Evolutionary conservation across 2,329 filamentous ascomycete species (phyloP).

Genomic region (Aspergillus proliferans): DNA sequence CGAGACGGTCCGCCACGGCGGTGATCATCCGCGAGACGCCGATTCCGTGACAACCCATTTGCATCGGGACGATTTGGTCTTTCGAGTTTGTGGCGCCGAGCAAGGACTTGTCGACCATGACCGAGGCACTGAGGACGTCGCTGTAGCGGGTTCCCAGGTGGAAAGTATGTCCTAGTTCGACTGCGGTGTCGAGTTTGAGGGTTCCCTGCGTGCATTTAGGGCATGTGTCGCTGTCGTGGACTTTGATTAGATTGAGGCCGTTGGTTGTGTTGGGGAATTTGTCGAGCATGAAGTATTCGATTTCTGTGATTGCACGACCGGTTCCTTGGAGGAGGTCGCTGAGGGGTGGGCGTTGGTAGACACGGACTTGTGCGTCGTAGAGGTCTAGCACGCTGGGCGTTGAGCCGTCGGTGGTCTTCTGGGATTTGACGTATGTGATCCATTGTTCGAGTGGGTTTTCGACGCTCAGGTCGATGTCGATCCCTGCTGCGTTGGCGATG

Average conservation of each 20-base stretch:
- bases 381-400: slow-evolving; percentile 30
- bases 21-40: slow-evolving; percentile 86
- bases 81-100: slow-evolving; percentile 18
- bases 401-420: not conserved
- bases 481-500: slow-evolving; percentile 42
- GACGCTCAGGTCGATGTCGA: slow-evolving; percentile 66
- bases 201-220: slow-evolving; percentile 59
- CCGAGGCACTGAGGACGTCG: slow-evolving; percentile 60
- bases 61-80: slow-evolving; percentile 50
- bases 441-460: slow-evolving; percentile 54
- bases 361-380: slow-evolving; percentile 36
- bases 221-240: slow-evolving; percentile 64
- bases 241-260: slow-evolving; percentile 58
- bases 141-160: slow-evolving; percentile 87
- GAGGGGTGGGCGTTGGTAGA: slow-evolving; percentile 34
- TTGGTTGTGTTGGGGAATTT: slow-evolving; percentile 35
- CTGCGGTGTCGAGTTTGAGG: slow-evolving; percentile 63
- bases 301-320: slow-evolving; percentile 21
- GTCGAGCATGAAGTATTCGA: slow-evolving; percentile 31
- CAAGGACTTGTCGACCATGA: slow-evolving; percentile 42
- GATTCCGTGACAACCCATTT: slow-evolving; percentile 97
- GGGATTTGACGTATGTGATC: slow-evolving; percentile 34
- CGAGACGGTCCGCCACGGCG: slow-evolving; percentile 70
- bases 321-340: slow-evolving; percentile 28
- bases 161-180: slow-evolving; percentile 94